phyloP scores from a whole-genome alignment of 2,329 filamentous ascomycete genomes.

The Fusarium guadeloupense region DNA sequence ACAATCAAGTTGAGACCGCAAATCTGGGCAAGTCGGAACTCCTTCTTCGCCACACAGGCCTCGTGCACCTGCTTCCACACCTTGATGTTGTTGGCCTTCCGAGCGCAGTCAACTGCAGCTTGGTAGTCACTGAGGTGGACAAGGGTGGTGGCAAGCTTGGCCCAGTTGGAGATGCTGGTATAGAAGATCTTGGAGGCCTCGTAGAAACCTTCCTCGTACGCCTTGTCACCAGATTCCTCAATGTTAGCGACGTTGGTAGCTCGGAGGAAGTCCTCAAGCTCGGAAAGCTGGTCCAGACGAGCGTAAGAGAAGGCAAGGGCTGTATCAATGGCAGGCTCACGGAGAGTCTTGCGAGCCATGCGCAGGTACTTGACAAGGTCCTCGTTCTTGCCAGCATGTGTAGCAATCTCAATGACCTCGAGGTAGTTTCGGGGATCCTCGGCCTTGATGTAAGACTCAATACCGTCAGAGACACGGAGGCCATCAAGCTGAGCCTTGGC shows the following conservation, averaged over 20 bases:
- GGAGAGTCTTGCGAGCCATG: slow-evolving; percentile 96
- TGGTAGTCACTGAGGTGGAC: slow-evolving; percentile 99
- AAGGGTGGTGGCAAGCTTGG: slow-evolving; percentile 95
- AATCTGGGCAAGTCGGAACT: slow-evolving; percentile 98
- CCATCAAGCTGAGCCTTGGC: slow-evolving; percentile 98
- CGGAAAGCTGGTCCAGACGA: slow-evolving; percentile 86
- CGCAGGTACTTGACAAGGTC: slow-evolving; percentile 95
- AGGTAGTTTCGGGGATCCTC: slow-evolving; percentile 90
- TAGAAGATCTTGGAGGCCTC: slow-evolving; percentile 99
- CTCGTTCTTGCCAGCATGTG: slow-evolving; percentile 95
- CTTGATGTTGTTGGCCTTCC: slow-evolving; percentile 99
- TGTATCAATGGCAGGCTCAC: slow-evolving; percentile 93
- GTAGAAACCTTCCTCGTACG: slow-evolving; percentile 91
- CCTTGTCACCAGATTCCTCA: slow-evolving; percentile 97
- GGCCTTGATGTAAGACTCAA: slow-evolving; percentile 97
- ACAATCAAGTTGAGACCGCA: slow-evolving; percentile 98
- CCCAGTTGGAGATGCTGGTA: slow-evolving; percentile 99
- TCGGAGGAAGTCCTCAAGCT: slow-evolving; percentile 95
- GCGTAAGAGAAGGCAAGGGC: slow-evolving; percentile 93
- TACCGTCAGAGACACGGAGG: slow-evolving; percentile 88
- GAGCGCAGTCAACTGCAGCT: slow-evolving; percentile 94
- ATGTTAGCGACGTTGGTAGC: slow-evolving; percentile 94
- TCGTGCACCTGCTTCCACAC: slow-evolving; percentile 99
- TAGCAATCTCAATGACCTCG: slow-evolving; percentile 96
- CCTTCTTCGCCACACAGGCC: slow-evolving; percentile 96